phyloP scores from a whole-genome alignment of 2,329 filamentous ascomycete genomes.

The Epichloe glyceriae region DNA sequence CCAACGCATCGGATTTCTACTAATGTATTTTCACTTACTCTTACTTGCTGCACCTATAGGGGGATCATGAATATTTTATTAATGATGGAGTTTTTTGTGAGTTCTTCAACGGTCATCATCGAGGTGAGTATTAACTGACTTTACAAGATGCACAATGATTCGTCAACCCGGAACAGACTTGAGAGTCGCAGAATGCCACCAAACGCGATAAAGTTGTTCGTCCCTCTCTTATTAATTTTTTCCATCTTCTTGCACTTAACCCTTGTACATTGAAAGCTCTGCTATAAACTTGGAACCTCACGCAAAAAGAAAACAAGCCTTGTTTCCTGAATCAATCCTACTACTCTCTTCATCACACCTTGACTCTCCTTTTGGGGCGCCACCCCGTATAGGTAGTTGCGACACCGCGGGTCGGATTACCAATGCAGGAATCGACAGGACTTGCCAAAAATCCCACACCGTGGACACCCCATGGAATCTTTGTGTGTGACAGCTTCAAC shows the following conservation, averaged over 20 bases:
- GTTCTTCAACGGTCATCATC: no score
- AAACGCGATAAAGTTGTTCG: no score
- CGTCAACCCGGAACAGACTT: no score
- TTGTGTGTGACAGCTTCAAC: neutral
- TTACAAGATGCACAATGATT: no score
- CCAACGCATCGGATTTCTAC: no score
- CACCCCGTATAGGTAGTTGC: neutral
- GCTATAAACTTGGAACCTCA: slow-evolving; percentile 25
- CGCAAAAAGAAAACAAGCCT: slow-evolving; percentile 26
- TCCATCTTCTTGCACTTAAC: no score
- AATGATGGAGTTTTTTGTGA: no score
- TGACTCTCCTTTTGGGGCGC: slow-evolving; percentile 25
- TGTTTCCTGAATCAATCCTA: slow-evolving; percentile 26
- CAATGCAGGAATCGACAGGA: neutral
- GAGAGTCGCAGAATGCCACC: neutral
- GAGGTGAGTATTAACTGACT: no score
- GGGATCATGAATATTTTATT: no score
- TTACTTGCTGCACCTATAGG: no score
- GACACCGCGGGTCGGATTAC: neutral
- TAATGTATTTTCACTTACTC: no score
- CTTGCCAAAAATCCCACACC: slow-evolving; percentile 1
- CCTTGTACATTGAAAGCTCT: slow-evolving; percentile 5
- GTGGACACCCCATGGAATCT: neutral
- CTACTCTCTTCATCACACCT: slow-evolving; percentile 33
- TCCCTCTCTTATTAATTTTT: no score